Base-by-base conservation (phyloP, 371 early-diverging fungal genomes). In the Catenaria anguillulae region DNA sequence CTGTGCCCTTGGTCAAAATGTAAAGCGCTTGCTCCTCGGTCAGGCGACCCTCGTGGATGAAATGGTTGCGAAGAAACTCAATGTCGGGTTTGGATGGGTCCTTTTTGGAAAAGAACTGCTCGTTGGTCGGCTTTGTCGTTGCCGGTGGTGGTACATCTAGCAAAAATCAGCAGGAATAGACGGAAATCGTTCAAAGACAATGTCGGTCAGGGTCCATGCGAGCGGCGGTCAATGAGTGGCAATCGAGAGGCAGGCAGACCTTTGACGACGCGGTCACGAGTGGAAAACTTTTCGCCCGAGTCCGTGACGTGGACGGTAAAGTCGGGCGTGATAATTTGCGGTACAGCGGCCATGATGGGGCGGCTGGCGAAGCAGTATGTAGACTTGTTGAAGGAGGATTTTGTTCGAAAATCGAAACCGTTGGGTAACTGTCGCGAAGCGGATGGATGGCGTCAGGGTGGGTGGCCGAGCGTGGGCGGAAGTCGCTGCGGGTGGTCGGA, bases 21-120 rank as follows among this genome's bases (percentile, higher is more conserved):
- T 70, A 75, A 54, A 92, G 71, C 17, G 97, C 92, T 73, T 99
- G 97, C 62, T 86, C 84, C 73, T 91, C 88, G 19, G 90, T 84
- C 62, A 95, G 75, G 40, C 92, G 78, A 15, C 97, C 97, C 69
- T 97, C 95, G 58, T 81, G 78, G 65, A 82, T 76, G 67, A 97
- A 93, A 71, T 92, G 93, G 60, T 86, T 76, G 70, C 84, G 89
- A 61, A 97, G 73, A 66, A 90, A 89, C 26, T 70, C 82, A 37
- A 86, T 68, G 68, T 92, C 81, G 2, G 92, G 92, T 63, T 78
- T 75, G 37, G 70, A 55, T 36, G 71, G 69, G 68, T 81, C 80
- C 65, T 75, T 75, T 65, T 73, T 77, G 56, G 73, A 77, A 62
- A 71, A 86, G 74, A 73, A 79, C 79, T 73, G 81, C 73, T 68